Conservation (phyloP, 1,139 yeast species). For the Hyphopichia burtonii region DNA sequence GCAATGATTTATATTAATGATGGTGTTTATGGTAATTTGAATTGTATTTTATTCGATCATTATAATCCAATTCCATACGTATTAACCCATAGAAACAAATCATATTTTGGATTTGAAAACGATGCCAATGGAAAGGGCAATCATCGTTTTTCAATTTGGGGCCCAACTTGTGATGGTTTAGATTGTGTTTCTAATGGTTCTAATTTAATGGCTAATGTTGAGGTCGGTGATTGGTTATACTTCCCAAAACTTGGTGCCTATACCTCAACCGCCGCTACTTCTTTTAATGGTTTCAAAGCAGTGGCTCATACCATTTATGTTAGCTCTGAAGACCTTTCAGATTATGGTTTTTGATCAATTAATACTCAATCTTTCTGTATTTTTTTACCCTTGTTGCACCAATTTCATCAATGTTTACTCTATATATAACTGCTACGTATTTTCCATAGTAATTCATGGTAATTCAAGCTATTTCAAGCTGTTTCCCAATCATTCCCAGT, state of each 20-base stretch:
- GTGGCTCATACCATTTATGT: slow-evolving; percentile 62
- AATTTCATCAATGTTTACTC: too few species aligned
- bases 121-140: slow-evolving; percentile 17
- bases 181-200: slow-evolving; percentile 71
- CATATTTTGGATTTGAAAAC: slow-evolving; percentile 37
- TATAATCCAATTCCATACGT: slow-evolving; percentile 74
- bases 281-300: slow-evolving; percentile 81
- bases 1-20: slow-evolving; percentile 80
- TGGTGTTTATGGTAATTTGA: slow-evolving; percentile 94
- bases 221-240: slow-evolving; percentile 90
- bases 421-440: too few species aligned
- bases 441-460: too few species aligned
- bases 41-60: slow-evolving; percentile 91
- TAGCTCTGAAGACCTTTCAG: slow-evolving; percentile 34
- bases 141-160: slow-evolving; percentile 77
- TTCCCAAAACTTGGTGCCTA: slow-evolving; percentile 91
- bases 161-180: slow-evolving; percentile 97
- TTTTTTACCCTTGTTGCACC: not conserved
- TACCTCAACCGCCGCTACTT: slow-evolving; percentile 85
- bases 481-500: not conserved
- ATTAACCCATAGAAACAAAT: slow-evolving; percentile 52
- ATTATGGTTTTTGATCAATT: not conserved
- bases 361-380: not conserved
- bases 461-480: not conserved
- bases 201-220: slow-evolving; percentile 56